Evolutionary conservation across 2,329 filamentous ascomycete species (phyloP), one percentile per base, ranked within the genome.

Genomic region (Biscogniauxia mediterranea): DNA sequence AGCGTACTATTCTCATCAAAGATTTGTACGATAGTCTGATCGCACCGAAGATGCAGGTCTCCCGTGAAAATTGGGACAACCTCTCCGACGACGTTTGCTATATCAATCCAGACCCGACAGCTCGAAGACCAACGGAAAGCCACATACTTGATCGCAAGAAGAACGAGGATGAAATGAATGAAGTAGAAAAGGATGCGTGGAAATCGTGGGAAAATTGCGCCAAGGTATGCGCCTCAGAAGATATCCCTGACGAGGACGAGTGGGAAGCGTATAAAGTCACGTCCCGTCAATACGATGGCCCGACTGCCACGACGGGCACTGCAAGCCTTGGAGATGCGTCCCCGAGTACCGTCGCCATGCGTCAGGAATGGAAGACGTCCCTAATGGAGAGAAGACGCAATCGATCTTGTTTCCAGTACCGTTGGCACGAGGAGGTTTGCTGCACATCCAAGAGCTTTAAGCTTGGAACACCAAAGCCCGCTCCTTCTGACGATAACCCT

Each of bases 51-150:
- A 73, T 84, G 64, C 70, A 75, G 28, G 66, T 74, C 4, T 68
- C 71, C 46, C 77, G 80, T 17, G 74, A 80, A 8, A 75, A 83
- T 55, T 85, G 83, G 83, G 79, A 85, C 68, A 85, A 85, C 65
- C 66, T 80, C 4, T 80, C 82, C 3, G 77, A 83, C 25, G 80
- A 82, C 54, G 73, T 74, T 11, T 80, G 78, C 65, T 83, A 81
- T 64, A 71, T 78, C 60, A 78, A 72, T 53, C 75, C 75, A 15
- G 76, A 77, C 28, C 71, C 75, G 3, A 71, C 68, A 1, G 74
- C 72, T 1, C 77, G 79, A 63, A 65, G 65, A 20, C 69, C 69
- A 25, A 74, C 74, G 1, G 71, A 73, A 4, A 71, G 71, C 1
- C 63, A 69, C 51, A 69, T 68, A 28, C 74, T 70, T 38, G 69